phyloP scores from a whole-genome alignment of 225 moss, liverwort and hornwort species.

The Takakia lepidozioides region DNA sequence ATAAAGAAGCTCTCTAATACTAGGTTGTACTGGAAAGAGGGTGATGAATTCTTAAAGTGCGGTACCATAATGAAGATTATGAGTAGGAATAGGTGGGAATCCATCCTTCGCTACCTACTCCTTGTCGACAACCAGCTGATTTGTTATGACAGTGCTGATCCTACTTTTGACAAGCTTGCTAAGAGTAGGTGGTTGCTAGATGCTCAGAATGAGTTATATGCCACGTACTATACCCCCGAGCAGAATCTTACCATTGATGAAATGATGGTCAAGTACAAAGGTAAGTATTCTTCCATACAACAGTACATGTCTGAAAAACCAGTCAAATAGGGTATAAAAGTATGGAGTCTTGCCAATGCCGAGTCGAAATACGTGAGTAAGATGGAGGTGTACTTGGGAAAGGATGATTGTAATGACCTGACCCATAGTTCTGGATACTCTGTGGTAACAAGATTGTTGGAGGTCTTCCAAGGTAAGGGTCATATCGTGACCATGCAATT shows the following conservation, averaged over 20 bases:
- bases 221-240: not conserved
- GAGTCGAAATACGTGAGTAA: not conserved
- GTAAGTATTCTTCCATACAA: no score
- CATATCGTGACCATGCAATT: not conserved
- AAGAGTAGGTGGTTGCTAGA: constrained; percentile 1
- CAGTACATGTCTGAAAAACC: not conserved
- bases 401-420: not conserved
- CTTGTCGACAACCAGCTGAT: not conserved
- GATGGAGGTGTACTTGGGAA: not conserved
- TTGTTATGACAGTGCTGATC: not conserved
- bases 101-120: not conserved
- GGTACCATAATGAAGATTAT: not conserved
- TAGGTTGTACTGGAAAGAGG: not conserved
- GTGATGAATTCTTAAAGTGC: not conserved
- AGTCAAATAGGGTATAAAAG: not conserved
- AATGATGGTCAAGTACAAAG: no score
- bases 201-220: not conserved
- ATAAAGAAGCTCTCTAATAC: not conserved
- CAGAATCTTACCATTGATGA: no score
- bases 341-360: not conserved
- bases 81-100: not conserved
- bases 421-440: not conserved
- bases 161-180: not conserved
- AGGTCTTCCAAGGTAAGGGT: no score
- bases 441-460: not conserved